Evolutionary conservation across 192 early-diverging fungal species (phyloP), one percentile per base, ranked within the genome.

Genomic region (Jimgerdemannia flammicorona): DNA sequence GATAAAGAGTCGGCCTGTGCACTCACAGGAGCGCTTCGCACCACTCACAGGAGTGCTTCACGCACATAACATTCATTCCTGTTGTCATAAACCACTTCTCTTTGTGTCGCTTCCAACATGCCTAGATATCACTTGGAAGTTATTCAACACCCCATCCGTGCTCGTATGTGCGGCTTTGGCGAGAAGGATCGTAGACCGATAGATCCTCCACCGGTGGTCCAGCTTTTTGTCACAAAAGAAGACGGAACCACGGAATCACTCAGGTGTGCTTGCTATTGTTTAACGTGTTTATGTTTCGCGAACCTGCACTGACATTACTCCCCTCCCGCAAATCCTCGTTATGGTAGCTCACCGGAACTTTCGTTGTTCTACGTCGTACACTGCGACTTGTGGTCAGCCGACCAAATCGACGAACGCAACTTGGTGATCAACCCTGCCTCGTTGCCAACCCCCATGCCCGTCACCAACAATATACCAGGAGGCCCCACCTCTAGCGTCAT

Each of bases 91-190:
- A 41, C 29, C 1, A 68, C 67, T 68, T 1, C 9, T 18, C 6
- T 59, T 59, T 14, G 49, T 59, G 29, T 14, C 49, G 6, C 14
- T 59, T 59, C 49, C 8, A 54, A 54, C 49, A 6, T 59, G 49
- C 49, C 14, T 59, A 59, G 67, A 68, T 68, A 68, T 68, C 6
- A 9, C 40, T 40, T 68, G 67, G 76, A 78, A 9, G 89, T 93
- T 42, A 74, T 85, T 9, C 91, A 93, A 74, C 85, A 93, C 67
- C 91, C 91, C 14, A 77, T 85, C 29, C 82, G 86, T 40, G 91
- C 90, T 20, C 87, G 90, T 41, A 87, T 85, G 82, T 90, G 88
- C 74, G 91, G 89, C n/a, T 91, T 90, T 81, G 88, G 87, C 4
- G 90, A 93, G 70, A 90, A 89, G 82, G 89, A 91, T 80, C 81